Evolutionary conservation across 2,329 filamentous ascomycete species (phyloP), one percentile per base, ranked within the genome.

Genomic region (Graphilbum fragrans): DNA sequence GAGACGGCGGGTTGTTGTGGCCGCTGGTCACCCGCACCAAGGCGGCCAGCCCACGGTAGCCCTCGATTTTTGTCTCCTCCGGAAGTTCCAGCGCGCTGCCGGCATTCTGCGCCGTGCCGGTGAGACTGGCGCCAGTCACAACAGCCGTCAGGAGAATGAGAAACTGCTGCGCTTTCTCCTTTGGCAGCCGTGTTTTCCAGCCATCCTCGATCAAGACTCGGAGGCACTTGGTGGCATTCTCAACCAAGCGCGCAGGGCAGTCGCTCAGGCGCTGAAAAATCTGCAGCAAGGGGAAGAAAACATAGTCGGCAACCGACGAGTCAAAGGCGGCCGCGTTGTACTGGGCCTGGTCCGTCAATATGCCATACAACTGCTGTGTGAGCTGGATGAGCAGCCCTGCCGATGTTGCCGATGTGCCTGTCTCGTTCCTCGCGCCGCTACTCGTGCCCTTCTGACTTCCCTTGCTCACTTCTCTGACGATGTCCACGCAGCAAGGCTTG

Each of bases 241-340:
- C 92, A 8, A 92, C 64, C 33, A 85, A 66, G 29, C 73, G 72
- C 37, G 83, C 72, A 1, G 88, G 79, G 41, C 88, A 76, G 37
- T 72, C 69, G 47, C 82, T 75, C 50, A 85, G 81, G 47, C 79
- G 73, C 44, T 86, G 80, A 52, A 98, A 80, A 32, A 96, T 77
- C 51, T 92, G 82, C 1, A 86, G 87, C 0, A 98, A 66, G 0
- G 92, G 92, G 47, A 95, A 94, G 66, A 96, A 96, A 54, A 84
- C 74, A 66, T 96, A 98, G 64, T 95, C 88, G 14, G 88, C 86
- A 17, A 96, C 65, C 57, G 87, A 90, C 40, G 80, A 72, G 57
- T 95, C 86, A 17, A 96, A 58, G 1, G 65, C 63, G 2, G 63
- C 56, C 3, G 65, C 58, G 47, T 75, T 66, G 20, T 52, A 53